Evolutionary conservation across 2,329 filamentous ascomycete genomes (phyloP).

Genomic region (Hypoxylon sp.): DNA sequence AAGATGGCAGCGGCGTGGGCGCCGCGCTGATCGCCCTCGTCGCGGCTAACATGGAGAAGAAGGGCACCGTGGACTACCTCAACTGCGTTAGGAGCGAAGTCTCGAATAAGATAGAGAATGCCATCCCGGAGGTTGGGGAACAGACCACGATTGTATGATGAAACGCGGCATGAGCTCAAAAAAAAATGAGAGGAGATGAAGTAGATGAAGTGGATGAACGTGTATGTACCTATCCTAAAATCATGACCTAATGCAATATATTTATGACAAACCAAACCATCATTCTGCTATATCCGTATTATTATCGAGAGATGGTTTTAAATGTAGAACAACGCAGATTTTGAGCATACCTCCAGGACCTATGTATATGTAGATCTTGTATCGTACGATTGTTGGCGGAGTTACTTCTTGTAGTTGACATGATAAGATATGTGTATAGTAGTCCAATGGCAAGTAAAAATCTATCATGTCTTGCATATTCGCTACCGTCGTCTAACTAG

Average conservation of each 20-base stretch:
- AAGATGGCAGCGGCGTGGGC: slow-evolving; percentile 96
- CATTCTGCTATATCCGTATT: neutral
- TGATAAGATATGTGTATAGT: neutral
- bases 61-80: slow-evolving; percentile 58
- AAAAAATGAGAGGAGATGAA: too few species aligned
- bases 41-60: slow-evolving; percentile 77
- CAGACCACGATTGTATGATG: slow-evolving; percentile 46
- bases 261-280: slow-evolving; percentile 24
- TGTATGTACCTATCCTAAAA: slow-evolving; percentile 33
- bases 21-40: slow-evolving; percentile 95
- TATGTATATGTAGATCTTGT: neutral
- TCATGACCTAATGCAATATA: slow-evolving; percentile 44
- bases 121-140: slow-evolving; percentile 49
- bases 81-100: slow-evolving; percentile 59
- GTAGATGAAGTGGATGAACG: slow-evolving; percentile 21
- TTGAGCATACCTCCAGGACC: neutral
- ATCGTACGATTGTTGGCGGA: slow-evolving; percentile 1
- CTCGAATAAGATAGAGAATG: slow-evolving; percentile 51
- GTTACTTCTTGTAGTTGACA: neutral
- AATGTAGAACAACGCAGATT: neutral
- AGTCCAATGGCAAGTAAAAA: neutral
- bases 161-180: neutral
- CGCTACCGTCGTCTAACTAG: slow-evolving; percentile 5
- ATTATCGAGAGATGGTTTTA: neutral
- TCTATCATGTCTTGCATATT: neutral